Base-by-base conservation (phyloP, 1,284 basidiomycete genomes). In the Cutaneotrichosporon mucoides region DNA sequence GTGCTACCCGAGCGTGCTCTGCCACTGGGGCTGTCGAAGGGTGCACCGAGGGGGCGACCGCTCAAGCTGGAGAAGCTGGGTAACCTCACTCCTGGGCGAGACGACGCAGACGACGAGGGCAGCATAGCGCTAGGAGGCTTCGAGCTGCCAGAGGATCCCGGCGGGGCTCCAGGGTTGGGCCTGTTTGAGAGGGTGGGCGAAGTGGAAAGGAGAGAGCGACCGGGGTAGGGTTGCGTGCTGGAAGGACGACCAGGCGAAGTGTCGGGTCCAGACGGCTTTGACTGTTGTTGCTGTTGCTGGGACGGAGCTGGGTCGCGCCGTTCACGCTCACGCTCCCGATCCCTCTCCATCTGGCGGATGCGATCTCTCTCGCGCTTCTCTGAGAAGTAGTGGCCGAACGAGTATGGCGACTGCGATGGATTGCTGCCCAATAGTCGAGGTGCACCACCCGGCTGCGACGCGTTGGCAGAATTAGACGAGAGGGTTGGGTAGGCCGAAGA, bases 301-400 rank as follows among this genome's bases (percentile, higher is more conserved):
- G 24, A 24, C 24, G 24, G 24, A 24, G 24, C 24, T 24, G 24
- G 24, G 24, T 36, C 47, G 47, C 34, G 41, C 46, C 59, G 56
- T n/a, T 60, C 59, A 13, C 62, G 59, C 12, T 57, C 24, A 24
- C 24, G 9, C 56, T 64, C 57, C 38, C 62, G 54, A 3, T 64
- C 62, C 34, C 63, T 57, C 24, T 64, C 63, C 15, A 64, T 55
- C 35, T 61, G 59, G 33, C 59, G 56, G 4, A 59, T 45, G 5
- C 61, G 56, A 8, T 62, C 61, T 7, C 61, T 54, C 57, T 62
- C 61, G 16, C 57, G 61, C 57, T 62, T 62, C 42, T 62, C 61
- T 13, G 49, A 36, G 34, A 59, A 36, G 37, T 59, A 62, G 42
- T 35, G 53, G 45, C 54, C 46, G 12, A 56, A 57, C 24, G 48